Percentiles rank a stretch among this genome's conserved stretches.
phyloP scores from a whole-genome alignment of 2,329 filamentous ascomycete species.

The Epichloe sp. region DNA sequence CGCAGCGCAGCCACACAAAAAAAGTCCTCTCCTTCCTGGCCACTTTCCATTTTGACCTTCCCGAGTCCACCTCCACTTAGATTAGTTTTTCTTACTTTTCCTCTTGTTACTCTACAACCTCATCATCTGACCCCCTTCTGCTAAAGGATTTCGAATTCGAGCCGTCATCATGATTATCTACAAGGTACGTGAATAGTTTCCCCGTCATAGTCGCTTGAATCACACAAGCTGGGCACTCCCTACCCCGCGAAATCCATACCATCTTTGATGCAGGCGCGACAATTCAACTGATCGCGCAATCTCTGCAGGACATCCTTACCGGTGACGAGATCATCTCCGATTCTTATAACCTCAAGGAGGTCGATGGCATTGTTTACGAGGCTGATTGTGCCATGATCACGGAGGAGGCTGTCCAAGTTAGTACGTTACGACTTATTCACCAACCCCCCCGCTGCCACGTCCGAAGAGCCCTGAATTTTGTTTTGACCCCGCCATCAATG shows the following conservation, averaged over 20 bases:
- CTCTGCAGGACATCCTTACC: conserved; percentile 66
- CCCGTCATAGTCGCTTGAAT: background rate
- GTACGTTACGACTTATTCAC: conserved; percentile 35
- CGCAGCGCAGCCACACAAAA: background rate
- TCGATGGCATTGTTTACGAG: conserved; percentile 76
- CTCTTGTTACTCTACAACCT: conserved; percentile 6
- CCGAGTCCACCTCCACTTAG: background rate
- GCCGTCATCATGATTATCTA: conserved; percentile 59
- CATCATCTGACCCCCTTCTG: conserved; percentile 7
- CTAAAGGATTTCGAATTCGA: conserved; percentile 8
- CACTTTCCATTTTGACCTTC: background rate
- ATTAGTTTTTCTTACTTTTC: background rate
- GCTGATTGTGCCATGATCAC: conserved; percentile 85
- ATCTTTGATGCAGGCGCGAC: background rate
- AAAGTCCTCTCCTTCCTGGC: background rate
- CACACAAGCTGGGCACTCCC: background rate
- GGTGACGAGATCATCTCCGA: conserved; percentile 96
- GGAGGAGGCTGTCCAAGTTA: conserved; percentile 58
- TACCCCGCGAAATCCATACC: conserved; percentile 2
- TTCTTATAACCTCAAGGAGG: conserved; percentile 71
- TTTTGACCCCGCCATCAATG: background rate
- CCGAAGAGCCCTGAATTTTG: background rate
- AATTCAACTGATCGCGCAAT: conserved; percentile 15
- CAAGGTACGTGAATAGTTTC: conserved; percentile 37
- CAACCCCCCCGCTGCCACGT: background rate